phyloP scores from a whole-genome alignment of 352 stramenopile genomes.

The Pythium aristosporum region DNA sequence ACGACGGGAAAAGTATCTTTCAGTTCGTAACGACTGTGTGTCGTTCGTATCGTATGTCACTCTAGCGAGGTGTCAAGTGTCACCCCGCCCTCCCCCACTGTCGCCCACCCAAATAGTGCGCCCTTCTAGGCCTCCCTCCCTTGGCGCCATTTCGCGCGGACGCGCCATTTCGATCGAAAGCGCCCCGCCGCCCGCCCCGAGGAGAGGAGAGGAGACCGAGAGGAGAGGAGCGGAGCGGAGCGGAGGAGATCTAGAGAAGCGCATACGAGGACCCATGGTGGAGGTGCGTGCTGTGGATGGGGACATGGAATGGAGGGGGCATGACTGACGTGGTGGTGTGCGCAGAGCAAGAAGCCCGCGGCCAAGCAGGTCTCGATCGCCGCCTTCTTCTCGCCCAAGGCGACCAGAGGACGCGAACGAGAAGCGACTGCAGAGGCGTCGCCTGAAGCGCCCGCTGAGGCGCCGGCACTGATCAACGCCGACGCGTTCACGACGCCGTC shows the following conservation, averaged over 20 bases:
- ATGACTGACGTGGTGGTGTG: background rate
- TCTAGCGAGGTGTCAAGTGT: background rate
- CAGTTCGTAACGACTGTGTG: background rate
- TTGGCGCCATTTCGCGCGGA: conserved; percentile 24
- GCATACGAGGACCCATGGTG: conserved; percentile 11
- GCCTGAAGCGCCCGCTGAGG: background rate
- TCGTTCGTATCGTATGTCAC: background rate
- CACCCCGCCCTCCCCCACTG: background rate
- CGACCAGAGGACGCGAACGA: background rate
- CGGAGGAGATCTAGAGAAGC: background rate
- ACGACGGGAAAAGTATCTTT: no score
- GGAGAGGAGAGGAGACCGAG: conserved; percentile 7
- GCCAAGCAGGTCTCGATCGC: conserved; percentile 81
- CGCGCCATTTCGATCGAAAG: conserved; percentile 9
- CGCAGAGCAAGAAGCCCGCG: conserved; percentile 27
- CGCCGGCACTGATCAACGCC: conserved; percentile 14
- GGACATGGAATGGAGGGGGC: background rate
- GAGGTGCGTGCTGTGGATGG: conserved; percentile 19
- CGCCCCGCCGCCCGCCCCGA: no score
- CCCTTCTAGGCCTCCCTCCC: background rate
- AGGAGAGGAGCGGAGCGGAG: conserved; percentile 2
- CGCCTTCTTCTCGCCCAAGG: conserved; percentile 73
- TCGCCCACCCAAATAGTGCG: conserved; percentile 17
- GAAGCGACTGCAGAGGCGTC: background rate
- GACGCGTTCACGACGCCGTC: conserved; percentile 25